Conservation (phyloP, 2,329 filamentous ascomycete genomes). For the Amauroascus niger region DNA sequence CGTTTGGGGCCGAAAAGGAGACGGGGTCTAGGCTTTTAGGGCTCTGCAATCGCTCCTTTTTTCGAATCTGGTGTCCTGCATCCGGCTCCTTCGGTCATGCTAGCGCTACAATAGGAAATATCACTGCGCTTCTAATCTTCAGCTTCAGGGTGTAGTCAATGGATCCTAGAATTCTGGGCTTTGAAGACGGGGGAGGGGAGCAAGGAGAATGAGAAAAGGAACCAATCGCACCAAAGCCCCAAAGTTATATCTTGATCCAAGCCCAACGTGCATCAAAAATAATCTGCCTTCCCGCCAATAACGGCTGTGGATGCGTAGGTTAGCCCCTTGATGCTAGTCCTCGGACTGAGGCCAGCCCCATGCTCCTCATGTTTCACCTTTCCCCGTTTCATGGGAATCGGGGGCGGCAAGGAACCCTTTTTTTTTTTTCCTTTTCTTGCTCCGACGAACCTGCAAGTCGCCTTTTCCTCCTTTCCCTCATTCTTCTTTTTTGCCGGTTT, state of each 20-base stretch:
- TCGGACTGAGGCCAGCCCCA: conserved; percentile 3
- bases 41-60: background rate
- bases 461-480: too few species aligned
- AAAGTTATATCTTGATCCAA: background rate
- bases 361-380: conserved; percentile 8
- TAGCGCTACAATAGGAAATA: background rate
- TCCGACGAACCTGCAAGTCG: background rate
- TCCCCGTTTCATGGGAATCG: background rate
- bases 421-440: background rate
- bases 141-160: too few species aligned
- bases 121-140: too few species aligned
- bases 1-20: too few species aligned
- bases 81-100: background rate
- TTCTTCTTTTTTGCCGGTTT: too few species aligned
- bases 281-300: conserved; percentile 5
- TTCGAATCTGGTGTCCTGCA: background rate
- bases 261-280: background rate
- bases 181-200: background rate
- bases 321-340: background rate
- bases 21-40: background rate
- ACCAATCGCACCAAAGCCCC: background rate
- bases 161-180: too few species aligned
- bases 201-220: background rate
- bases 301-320: conserved; percentile 4
- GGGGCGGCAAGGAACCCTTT: background rate